These are phyloP conservation scores for Ogataea siamensis DNA, from an alignment of 805 yeast species.

Conservation along the genomic window DNA sequence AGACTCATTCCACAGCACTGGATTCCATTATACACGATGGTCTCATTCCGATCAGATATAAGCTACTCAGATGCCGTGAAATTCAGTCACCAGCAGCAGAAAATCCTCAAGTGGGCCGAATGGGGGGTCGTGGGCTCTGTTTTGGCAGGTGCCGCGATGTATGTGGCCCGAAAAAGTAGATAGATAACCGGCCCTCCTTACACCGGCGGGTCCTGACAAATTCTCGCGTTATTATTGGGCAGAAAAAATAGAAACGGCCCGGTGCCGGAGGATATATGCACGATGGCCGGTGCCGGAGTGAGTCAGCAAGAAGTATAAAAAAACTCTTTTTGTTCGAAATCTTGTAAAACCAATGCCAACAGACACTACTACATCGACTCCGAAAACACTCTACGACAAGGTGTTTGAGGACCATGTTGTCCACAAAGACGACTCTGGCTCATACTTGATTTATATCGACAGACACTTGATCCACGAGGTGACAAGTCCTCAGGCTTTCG, in stretches of 20 bases:
- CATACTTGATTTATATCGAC: constrained; percentile 86
- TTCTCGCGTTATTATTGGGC: constrained; percentile 3
- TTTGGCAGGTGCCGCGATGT: constrained; percentile 11
- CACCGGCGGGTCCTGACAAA: constrained; percentile 3
- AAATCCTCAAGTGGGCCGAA: constrained; percentile 40
- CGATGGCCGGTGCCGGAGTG: constrained; percentile 8
- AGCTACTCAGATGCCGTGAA: constrained; percentile 67
- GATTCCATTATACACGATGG: constrained; percentile 91
- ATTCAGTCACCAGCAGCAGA: constrained; percentile 52
- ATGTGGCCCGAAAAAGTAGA: constrained; percentile 6
- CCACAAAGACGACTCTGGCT: constrained; percentile 83
- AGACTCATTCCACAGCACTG: constrained; percentile 58
- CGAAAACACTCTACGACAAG: constrained; percentile 89
- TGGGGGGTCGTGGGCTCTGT: constrained; percentile 17
- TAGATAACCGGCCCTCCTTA: constrained; percentile 1
- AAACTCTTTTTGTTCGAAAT: not conserved
- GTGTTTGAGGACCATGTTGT: constrained; percentile 94
- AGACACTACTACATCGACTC: constrained; percentile 35
- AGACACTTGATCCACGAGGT: constrained; percentile 98
- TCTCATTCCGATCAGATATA: constrained; percentile 82
- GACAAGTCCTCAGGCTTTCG: constrained; percentile 98
- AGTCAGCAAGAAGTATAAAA: constrained; percentile 10
- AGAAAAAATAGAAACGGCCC: constrained; percentile 7
- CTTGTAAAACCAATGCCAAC: constrained; percentile 28
- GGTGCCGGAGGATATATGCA: constrained; percentile 15